Evolutionary conservation across 2,329 filamentous ascomycete genomes (phyloP).

Genomic region (Lachnellula occidentalis): DNA sequence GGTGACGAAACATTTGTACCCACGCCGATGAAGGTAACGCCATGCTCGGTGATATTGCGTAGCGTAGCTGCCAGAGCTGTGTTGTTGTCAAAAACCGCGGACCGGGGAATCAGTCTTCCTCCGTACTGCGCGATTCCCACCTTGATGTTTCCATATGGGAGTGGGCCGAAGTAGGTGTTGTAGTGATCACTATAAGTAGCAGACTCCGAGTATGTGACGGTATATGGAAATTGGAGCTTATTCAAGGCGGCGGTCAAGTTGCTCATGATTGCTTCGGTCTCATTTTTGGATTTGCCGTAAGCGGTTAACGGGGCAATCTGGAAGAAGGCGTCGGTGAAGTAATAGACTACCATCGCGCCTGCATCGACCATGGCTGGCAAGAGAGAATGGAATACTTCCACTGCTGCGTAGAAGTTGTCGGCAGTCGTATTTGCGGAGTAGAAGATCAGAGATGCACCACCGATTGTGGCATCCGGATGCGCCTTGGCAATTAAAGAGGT

Average conservation of each 20-base stretch:
- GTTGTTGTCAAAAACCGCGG: conserved; percentile 27
- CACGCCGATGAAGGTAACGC: conserved; percentile 32
- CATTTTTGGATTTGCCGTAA: conserved; percentile 38
- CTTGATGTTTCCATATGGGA: conserved; percentile 26
- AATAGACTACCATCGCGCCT: conserved; percentile 45
- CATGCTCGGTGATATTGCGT: conserved; percentile 32
- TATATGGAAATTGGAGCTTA: conserved; percentile 31
- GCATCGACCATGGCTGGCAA: conserved; percentile 44
- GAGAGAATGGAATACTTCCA: conserved; percentile 40
- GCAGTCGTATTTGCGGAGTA: conserved; percentile 28
- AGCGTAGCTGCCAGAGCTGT: conserved; percentile 20
- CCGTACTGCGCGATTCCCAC: conserved; percentile 34
- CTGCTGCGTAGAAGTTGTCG: conserved; percentile 44
- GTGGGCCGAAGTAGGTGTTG: conserved; percentile 28
- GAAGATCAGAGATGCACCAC: conserved; percentile 42
- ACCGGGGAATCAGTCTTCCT: conserved; percentile 39
- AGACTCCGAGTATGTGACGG: conserved; percentile 19
- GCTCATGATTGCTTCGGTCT: conserved; percentile 41
- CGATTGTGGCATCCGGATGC: conserved; percentile 39
- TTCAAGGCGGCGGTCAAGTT: conserved; percentile 40
- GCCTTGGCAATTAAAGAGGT: conserved; percentile 49
- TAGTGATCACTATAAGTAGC: conserved; percentile 28
- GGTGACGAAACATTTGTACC: conserved; percentile 28
- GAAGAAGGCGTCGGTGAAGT: conserved; percentile 43
- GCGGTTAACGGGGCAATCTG: conserved; percentile 42